Base-by-base conservation (phyloP, 2,329 filamentous ascomycete species). In the Scytalidium sp. region DNA sequence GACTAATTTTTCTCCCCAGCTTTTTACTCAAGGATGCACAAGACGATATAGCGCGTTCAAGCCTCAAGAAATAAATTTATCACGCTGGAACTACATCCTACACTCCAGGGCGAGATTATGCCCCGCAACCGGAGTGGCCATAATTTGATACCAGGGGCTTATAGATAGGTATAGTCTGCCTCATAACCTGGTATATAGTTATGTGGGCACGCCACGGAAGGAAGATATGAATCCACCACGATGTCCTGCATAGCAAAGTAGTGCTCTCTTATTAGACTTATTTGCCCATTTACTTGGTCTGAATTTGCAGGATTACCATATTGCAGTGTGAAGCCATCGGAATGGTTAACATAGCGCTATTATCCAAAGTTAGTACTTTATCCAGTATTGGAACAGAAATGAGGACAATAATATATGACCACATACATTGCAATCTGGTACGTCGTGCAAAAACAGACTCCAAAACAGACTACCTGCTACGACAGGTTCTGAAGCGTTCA, bases 1-100 rank as follows among this genome's bases (percentile, higher is more conserved):
- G 8, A 17, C 36, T 25, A 23, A 29, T 36, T 27, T 9, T 23
- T 46, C 19, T 15, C 0, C 17, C 27, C 59, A 96, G 92, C 62
- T 97, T 96, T 68, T 73, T 97, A 54, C 74, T 96, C 54, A 92
- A 84, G 68, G 92, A 97, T 67, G 83, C 90, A 3, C 82, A 88
- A 62, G 87, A 95, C 61, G 92, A 96, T 60, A 78, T 96, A 60
- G 81, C 87, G 40, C 80, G 79, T 54, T 79, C 84, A 60, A 79
- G 89, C 60, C 70, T 90, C 50, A 96, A 96, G 70, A 82, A 84
- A 58, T 87, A 65, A 57, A 50, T n/a, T 29, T 17, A 17, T 27
- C n/a, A 27, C 29, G 22, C 15, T 45, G 19, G 8, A 15, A n/a
- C 7, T 36, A 36, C 32, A 8, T 36, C 17, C 11, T n/a, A n/a